Evolutionary conservation across 148 eudicot genomes (phyloP).

Genomic region (Rhododendron simsii): DNA sequence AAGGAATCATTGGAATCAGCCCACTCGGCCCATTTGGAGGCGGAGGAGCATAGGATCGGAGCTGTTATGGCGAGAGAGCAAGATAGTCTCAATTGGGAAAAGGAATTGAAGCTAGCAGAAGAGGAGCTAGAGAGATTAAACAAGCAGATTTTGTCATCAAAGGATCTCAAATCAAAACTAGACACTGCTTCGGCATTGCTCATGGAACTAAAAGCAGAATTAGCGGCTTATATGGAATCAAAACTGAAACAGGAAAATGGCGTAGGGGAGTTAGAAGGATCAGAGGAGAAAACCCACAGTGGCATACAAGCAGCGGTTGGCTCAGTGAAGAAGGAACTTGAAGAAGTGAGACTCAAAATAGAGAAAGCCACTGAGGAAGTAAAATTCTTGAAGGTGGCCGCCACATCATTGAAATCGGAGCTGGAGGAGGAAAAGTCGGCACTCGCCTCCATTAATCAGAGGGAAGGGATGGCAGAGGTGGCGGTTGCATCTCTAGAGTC

Average conservation of each 20-base stretch:
- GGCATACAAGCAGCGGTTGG: slow-evolving; percentile 55
- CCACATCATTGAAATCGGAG: slow-evolving; percentile 60
- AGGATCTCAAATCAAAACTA: slow-evolving; percentile 66
- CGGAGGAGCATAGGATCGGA: slow-evolving; percentile 89
- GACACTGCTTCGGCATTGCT: slow-evolving; percentile 55
- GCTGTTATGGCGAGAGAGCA: slow-evolving; percentile 89
- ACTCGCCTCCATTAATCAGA: slow-evolving; percentile 52
- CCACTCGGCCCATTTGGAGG: slow-evolving; percentile 89
- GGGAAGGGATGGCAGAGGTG: slow-evolving; percentile 84
- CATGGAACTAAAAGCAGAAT: slow-evolving; percentile 61
- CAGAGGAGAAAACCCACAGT: slow-evolving; percentile 38
- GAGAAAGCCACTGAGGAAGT: slow-evolving; percentile 72
- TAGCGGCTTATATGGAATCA: slow-evolving; percentile 86
- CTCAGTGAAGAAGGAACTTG: slow-evolving; percentile 57
- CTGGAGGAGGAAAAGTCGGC: slow-evolving; percentile 66
- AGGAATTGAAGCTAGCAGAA: slow-evolving; percentile 80
- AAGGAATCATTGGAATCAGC: slow-evolving; percentile 83
- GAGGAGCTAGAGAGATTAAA: slow-evolving; percentile 66
- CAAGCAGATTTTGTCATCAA: slow-evolving; percentile 54
- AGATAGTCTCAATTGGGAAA: slow-evolving; percentile 69
- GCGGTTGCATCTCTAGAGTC: slow-evolving; percentile 79
- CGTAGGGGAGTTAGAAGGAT: slow-evolving; percentile 13
- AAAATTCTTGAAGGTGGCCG: slow-evolving; percentile 55
- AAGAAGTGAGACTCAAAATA: slow-evolving; percentile 60
- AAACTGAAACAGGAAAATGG: slow-evolving; percentile 46